phyloP scores from a whole-genome alignment of 2,329 filamentous ascomycete genomes.

The Colletotrichum cordylinicola region DNA sequence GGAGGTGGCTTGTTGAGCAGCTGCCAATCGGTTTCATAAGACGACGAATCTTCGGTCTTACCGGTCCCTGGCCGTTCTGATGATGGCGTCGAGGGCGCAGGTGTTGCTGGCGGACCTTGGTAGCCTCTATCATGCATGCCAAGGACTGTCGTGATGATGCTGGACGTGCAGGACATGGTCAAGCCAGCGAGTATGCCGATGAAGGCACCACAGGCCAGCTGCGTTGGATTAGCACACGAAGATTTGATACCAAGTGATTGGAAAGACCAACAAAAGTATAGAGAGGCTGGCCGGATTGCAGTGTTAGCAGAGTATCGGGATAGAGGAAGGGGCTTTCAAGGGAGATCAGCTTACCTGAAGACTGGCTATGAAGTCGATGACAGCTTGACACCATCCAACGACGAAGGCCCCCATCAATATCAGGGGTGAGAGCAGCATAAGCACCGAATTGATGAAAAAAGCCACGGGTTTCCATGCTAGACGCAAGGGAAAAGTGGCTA shows the following conservation, averaged over 20 bases:
- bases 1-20: constrained; percentile 37
- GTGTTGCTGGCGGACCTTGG: constrained; percentile 10
- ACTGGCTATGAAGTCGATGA: constrained; percentile 32
- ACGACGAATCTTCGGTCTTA: constrained; percentile 27
- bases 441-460: constrained; percentile 28
- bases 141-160: constrained; percentile 57
- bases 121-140: constrained; percentile 41
- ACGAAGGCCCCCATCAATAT: constrained; percentile 37
- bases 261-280: constrained; percentile 46
- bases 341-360: constrained; percentile 38
- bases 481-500: constrained; percentile 34
- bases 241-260: constrained; percentile 16
- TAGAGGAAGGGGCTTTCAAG: background rate
- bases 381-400: constrained; percentile 24
- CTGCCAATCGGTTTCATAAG: constrained; percentile 43
- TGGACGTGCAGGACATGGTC: constrained; percentile 62
- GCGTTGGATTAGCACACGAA: constrained; percentile 26
- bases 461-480: constrained; percentile 33
- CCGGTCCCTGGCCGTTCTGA: constrained; percentile 21
- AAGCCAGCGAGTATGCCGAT: constrained; percentile 71
- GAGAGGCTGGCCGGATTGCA: constrained; percentile 38
- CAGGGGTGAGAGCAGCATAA: constrained; percentile 41
- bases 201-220: constrained; percentile 69
- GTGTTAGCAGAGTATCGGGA: background rate
- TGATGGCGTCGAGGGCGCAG: constrained; percentile 38